Evolutionary conservation across 805 yeast species (phyloP).

Genomic region (Schizosaccharomyces pombe): ASM294v3 CU329670.1:5055001-5055500

Average conservation of each 20-base stretch:
- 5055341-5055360: background rate
- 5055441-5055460: constrained; percentile 2
- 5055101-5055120: too few relatives aligned
- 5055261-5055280: background rate
- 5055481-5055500: background rate
- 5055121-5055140: too few relatives aligned
- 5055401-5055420: background rate
- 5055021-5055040: too few relatives aligned
- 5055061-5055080: too few relatives aligned
- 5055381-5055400: background rate
- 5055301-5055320: background rate
- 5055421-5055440: constrained; percentile 1
- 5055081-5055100: too few relatives aligned
- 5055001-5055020: too few relatives aligned
- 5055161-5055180: too few relatives aligned
- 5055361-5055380: background rate
- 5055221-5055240: too few relatives aligned
- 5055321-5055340: background rate
- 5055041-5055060: too few relatives aligned
- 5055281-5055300: background rate
- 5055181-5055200: too few relatives aligned
- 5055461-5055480: background rate
- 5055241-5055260: background rate
- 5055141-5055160: too few relatives aligned
- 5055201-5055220: too few relatives aligned